These are phyloP conservation scores for Talaromyces marneffei DNA, from an alignment of 2,329 filamentous ascomycete species.

Conservation along the genomic window DNA sequence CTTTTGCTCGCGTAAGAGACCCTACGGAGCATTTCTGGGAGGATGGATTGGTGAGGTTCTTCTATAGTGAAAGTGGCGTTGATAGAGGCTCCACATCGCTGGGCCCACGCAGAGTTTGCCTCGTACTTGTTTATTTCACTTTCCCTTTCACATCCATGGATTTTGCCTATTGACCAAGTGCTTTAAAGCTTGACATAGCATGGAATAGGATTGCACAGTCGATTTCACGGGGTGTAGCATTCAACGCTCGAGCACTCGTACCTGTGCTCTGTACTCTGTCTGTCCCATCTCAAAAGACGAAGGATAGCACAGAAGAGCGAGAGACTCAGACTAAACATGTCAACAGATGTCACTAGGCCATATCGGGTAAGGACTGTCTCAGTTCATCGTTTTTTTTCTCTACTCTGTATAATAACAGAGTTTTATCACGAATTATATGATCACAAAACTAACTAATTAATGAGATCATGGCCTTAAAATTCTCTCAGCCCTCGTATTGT, in stretches of 20 bases:
- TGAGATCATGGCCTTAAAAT: not conserved
- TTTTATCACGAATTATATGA: not conserved
- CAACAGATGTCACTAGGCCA: not conserved
- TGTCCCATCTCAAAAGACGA: not conserved
- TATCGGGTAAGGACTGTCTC: constrained; percentile 5
- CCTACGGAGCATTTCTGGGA: not conserved
- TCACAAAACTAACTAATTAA: not conserved
- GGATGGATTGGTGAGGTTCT: constrained; percentile 1
- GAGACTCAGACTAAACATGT: not conserved
- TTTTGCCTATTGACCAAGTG: no score
- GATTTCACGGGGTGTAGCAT: not conserved
- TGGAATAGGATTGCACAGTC: not conserved
- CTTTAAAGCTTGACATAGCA: not conserved
- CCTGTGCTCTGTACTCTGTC: not conserved
- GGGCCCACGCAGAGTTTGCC: not conserved
- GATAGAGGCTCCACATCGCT: constrained; percentile 5
- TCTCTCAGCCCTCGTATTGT: not conserved
- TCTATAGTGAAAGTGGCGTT: constrained; percentile 6
- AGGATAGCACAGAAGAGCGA: not conserved
- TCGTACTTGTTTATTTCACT: no score
- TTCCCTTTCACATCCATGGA: no score
- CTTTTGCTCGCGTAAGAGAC: not conserved
- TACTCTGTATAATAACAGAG: not conserved
- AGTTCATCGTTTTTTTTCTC: not conserved
- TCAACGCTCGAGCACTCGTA: not conserved